Base-by-base conservation (phyloP, 1,139 yeast genomes). In the Candida sp. region DNA sequence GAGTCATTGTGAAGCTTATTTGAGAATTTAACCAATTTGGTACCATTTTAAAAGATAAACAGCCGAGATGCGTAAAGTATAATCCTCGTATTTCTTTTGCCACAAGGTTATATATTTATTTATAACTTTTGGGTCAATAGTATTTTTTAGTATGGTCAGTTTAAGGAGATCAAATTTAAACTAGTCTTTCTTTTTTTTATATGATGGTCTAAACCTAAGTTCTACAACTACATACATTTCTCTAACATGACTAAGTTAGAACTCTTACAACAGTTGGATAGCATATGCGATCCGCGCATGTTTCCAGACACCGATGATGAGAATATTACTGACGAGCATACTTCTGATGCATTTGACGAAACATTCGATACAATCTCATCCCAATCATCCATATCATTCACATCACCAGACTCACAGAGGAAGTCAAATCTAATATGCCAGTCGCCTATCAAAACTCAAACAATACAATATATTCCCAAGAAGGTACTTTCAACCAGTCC, bases 311-410 rank as follows among this genome's bases (percentile, higher is more conserved):
- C 34, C 3, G 34, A 32, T 12, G 39, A 37, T 37, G 39, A 29
- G 15, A 25, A 27, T 21, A 30, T n/a, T 4, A 37, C 33, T 29
- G 39, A 27, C 12, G 15, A 19, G 9, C 33, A 37, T 19, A 37
- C 21, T 5, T 15, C 4, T 9, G 39, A 22, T 29, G 29, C 12
- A 11, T 32, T 32, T 12, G 34, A 32, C 19, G 19, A 32, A 6
- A 32, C 34, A 11, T 32, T 21, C 23, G 27, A 21, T 12, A 29
- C 39, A 15, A 29, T 37, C 5, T 37, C 39, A 4, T 37, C 39
- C 5, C 39, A 27, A 29, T 37, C 39, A 6, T 37, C 39, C n/a
- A 21, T 29, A 27, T 27, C 34, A 6, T 37, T 33, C 15, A 36
- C 38, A 3, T 23, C 22, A 22, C 25, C 9, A 36, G 38, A 36